Evolutionary conservation across 208 protist genomes (phyloP).

Genomic region (Acanthamoeba sp.): DNA sequence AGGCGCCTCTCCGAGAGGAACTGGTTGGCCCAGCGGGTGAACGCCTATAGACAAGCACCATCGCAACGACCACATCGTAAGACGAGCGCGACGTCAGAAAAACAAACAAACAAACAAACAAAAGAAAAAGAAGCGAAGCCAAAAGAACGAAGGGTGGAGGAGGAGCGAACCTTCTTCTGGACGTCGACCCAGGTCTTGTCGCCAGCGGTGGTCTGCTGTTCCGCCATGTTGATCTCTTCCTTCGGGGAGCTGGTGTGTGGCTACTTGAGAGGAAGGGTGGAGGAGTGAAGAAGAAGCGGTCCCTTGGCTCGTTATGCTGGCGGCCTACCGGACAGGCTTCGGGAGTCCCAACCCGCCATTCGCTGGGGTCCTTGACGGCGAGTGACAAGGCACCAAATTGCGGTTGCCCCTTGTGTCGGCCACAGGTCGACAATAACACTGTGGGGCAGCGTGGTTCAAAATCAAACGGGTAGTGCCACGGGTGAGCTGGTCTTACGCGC

Average conservation of each 20-base stretch:
- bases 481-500: too few relatives aligned
- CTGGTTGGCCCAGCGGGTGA: slow-evolving; percentile 77
- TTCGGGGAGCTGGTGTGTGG: too few relatives aligned
- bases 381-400: not conserved
- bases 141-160: not conserved
- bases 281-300: slow-evolving; percentile 54
- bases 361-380: slow-evolving; percentile 17
- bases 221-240: slow-evolving; percentile 53
- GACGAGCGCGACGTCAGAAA: not conserved
- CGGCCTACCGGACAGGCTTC: not conserved
- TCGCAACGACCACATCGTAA: not conserved
- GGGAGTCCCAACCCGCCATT: slow-evolving; percentile 53
- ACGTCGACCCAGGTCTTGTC: slow-evolving; percentile 76
- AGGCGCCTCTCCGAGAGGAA: slow-evolving; percentile 69
- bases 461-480: too few relatives aligned
- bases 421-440: not conserved
- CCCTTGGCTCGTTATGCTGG: too few relatives aligned
- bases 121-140: not conserved
- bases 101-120: not conserved
- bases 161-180: slow-evolving; percentile 67
- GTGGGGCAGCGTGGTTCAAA: too few relatives aligned
- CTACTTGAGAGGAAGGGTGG: not conserved
- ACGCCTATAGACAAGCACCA: not conserved
- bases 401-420: not conserved
- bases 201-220: slow-evolving; percentile 31